Conservation (phyloP, 1,284 basidiomycete species). For the Pholiota adiposa region DNA sequence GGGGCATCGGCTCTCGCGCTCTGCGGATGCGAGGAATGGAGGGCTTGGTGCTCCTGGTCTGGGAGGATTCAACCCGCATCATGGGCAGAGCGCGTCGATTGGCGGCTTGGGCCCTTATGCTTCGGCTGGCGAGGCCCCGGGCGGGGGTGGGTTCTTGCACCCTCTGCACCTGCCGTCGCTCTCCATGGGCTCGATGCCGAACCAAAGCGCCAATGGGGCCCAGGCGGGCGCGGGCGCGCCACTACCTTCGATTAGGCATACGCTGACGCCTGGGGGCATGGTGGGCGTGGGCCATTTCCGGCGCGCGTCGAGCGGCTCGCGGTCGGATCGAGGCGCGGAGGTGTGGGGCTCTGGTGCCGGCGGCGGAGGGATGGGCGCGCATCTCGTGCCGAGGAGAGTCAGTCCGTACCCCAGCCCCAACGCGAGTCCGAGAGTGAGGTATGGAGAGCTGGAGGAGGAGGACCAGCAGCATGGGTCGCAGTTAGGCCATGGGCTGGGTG, state of each 20-base stretch:
- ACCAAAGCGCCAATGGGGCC: background rate
- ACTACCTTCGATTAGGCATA: constrained; percentile 21
- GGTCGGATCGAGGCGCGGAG: constrained; percentile 46
- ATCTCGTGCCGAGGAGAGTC: constrained; percentile 30
- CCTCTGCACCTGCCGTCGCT: constrained; percentile 42
- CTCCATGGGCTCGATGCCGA: constrained; percentile 11
- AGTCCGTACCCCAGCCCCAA: constrained; percentile 64
- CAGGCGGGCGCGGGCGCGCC: constrained; percentile 11
- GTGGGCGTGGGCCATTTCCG: constrained; percentile 49
- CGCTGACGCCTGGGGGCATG: constrained; percentile 19
- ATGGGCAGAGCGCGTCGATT: constrained; percentile 21
- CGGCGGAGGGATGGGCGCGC: constrained; percentile 12
- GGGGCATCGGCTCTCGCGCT: constrained; percentile 54
- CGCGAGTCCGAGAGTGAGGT: constrained; percentile 46
- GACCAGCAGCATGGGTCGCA: constrained; percentile 10
- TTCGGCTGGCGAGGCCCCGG: constrained; percentile 14
- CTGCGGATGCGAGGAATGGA: constrained; percentile 45
- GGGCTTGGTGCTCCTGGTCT: background rate
- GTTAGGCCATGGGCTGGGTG: background rate
- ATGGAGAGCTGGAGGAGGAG: constrained; percentile 33
- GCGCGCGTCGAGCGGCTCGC: constrained; percentile 63
- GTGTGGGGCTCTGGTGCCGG: constrained; percentile 27
- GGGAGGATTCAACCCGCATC: constrained; percentile 12
- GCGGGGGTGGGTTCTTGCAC: constrained; percentile 21
- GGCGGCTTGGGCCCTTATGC: constrained; percentile 15